Evolutionary conservation across 163 green algal species (phyloP), one percentile per base, ranked within the genome.

Genomic region (Trebouxia gelatinosa): DNA sequence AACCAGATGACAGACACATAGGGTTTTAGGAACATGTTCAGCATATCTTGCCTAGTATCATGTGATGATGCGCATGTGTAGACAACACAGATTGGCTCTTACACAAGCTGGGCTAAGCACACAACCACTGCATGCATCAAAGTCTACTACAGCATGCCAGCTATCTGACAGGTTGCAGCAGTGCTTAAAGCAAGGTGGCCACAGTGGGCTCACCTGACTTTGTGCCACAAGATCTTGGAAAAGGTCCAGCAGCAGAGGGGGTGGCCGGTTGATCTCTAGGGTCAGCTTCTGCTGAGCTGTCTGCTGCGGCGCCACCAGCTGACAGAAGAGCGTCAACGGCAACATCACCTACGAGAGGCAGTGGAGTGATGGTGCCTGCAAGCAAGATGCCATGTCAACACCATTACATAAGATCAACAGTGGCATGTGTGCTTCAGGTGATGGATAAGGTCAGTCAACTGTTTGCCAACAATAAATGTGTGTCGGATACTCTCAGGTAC

Each of bases 301-400:
- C 29, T 76, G 68, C 43, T 64, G 40, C 28, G 68, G 68, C 6
- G 68, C 11, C 4, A 59, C 43, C 17, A 61, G 28, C 40, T 62
- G 40, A 19, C 68, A 76, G 43, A 62, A 76, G 28, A 76, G 32
- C 28, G 32, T 43, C 68, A 76, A 21, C 0, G 68, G 68, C 68
- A 76, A 28, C 17, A 43, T 28, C 28, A 76, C 68, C 68, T 76
- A 43, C 40, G n/a, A n/a, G 96, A 26, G 95, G 92, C 76, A 92
- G 76, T 0, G 96, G 96, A 0, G 96, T 99, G 39, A 99, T 88
- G 2, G 88, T 95, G 1, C 95, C 90, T 94, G 87, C 72, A 75
- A 7, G 17, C 16, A 19, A 71, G 1, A 59, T 46, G 72, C n/a
- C 32, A 75, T 23, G 43, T 54, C n/a, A n/a, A n/a, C n/a, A n/a